phyloP scores from a whole-genome alignment of 257 asterid species.

The Plantago elongata region DNA sequence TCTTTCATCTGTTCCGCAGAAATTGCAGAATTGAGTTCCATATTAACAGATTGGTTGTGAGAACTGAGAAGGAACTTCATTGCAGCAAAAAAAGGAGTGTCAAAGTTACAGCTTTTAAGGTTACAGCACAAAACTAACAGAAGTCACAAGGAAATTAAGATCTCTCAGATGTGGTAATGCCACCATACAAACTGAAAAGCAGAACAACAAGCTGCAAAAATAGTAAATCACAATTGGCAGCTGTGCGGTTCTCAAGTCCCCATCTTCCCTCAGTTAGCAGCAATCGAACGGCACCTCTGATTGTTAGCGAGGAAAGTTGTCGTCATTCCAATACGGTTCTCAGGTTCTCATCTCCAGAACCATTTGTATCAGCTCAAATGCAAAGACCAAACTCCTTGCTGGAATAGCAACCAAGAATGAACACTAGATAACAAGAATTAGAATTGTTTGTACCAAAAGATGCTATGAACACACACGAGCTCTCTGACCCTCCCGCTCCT shows the following conservation, averaged over 20 bases:
- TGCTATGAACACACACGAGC: conserved; percentile 60
- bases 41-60: too few relatives aligned
- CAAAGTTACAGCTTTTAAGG: background rate
- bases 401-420: conserved; percentile 9
- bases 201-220: conserved; percentile 9
- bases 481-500: conserved; percentile 42
- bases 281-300: background rate
- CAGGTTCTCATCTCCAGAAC: background rate
- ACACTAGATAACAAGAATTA: conserved; percentile 8
- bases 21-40: background rate
- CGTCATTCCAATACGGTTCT: background rate
- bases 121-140: conserved; percentile 8
- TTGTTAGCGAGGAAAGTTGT: background rate
- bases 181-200: background rate
- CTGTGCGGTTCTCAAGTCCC: background rate
- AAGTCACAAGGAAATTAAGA: background rate
- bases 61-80: too few relatives aligned
- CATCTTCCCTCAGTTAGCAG: background rate
- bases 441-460: background rate
- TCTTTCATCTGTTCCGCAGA: background rate
- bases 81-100: conserved; percentile 12
- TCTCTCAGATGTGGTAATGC: background rate
- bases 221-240: conserved; percentile 14
- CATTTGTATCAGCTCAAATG: conserved; percentile 3
- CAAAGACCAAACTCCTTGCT: background rate